These are phyloP conservation scores for Rhizophora apiculata DNA, from an alignment of 345 rosid genomes.

Conservation along the genomic window DNA sequence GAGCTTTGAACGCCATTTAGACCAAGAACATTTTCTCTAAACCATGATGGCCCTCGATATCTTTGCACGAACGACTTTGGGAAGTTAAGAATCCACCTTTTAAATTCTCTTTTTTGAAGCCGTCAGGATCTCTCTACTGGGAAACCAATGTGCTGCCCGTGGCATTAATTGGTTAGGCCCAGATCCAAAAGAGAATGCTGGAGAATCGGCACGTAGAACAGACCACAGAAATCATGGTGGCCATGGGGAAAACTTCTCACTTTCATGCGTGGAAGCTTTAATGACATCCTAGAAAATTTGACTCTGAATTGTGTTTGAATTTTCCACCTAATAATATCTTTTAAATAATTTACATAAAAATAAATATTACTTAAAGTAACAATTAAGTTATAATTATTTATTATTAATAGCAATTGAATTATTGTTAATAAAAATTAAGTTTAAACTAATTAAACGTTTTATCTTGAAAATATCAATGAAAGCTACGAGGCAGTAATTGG, in stretches of 20 bases:
- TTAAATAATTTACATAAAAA: too few relatives aligned
- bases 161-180: slow-evolving; percentile 21
- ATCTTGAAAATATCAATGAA: too few relatives aligned
- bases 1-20: background rate
- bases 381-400: too few relatives aligned
- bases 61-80: slow-evolving; percentile 12
- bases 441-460: too few relatives aligned
- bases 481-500: too few relatives aligned
- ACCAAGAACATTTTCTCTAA: background rate
- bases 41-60: too few relatives aligned
- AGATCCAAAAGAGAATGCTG: slow-evolving; percentile 8
- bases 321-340: background rate
- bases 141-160: slow-evolving; percentile 10
- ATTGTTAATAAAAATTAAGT: too few relatives aligned
- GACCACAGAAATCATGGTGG: slow-evolving; percentile 9
- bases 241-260: background rate
- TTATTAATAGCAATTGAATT: too few relatives aligned
- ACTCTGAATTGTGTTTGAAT: background rate
- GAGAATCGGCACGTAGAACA: background rate
- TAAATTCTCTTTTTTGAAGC: too few relatives aligned
- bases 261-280: background rate
- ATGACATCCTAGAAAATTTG: background rate
- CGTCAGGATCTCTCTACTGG: background rate
- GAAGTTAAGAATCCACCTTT: background rate
- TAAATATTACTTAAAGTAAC: too few relatives aligned